Evolutionary conservation across 2,329 filamentous ascomycete species (phyloP).

Genomic region (Pseudocercospora fuligena): DNA sequence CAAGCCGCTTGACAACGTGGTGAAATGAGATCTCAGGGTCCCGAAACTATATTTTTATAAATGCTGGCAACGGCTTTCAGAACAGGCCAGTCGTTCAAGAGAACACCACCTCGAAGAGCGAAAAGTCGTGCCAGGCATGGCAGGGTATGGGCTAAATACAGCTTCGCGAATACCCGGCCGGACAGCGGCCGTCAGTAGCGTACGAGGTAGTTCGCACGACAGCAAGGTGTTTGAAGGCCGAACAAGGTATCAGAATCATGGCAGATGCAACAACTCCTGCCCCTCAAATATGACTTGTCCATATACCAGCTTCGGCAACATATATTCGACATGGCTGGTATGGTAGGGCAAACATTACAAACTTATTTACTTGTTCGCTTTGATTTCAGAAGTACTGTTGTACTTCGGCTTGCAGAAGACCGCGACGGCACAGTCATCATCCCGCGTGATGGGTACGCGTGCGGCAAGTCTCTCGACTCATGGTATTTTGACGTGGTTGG

Average conservation of each 20-base stretch:
- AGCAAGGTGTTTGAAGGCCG: neutral
- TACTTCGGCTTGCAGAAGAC: neutral
- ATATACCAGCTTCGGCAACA: neutral
- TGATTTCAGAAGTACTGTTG: too few relatives aligned
- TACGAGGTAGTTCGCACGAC: neutral
- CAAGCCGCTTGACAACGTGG: neutral
- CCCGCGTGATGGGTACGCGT: neutral
- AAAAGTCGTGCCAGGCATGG: neutral
- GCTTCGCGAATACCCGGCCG: neutral
- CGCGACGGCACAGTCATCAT: neutral
- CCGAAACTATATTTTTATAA: neutral
- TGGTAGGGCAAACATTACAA: neutral
- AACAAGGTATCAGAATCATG: neutral
- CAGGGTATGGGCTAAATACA: neutral
- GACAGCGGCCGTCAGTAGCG: neutral
- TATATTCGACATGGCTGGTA: too few relatives aligned
- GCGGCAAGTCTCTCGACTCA: neutral
- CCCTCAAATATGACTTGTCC: neutral
- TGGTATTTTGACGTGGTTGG: neutral
- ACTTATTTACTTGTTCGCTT: neutral
- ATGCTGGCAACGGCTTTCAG: neutral
- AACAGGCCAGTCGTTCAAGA: neutral
- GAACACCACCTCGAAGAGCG: neutral
- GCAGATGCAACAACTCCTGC: neutral
- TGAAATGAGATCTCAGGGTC: constrained; percentile 3